Conservation (phyloP, 83 land plant genomes). For the Picea abies region DNA sequence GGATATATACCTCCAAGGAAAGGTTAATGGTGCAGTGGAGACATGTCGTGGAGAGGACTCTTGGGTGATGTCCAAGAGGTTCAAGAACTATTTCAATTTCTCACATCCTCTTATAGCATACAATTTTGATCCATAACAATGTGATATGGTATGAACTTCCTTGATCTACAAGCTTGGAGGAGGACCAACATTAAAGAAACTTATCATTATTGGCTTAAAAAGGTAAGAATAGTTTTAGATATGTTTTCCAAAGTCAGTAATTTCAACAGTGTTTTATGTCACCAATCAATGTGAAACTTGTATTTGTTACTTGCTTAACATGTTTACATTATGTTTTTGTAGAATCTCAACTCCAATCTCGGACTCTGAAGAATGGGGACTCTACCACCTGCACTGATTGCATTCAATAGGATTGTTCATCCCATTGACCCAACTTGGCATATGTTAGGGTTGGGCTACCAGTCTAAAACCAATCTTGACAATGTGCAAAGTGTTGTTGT, state of each 20-base stretch:
- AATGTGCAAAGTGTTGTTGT: constrained; percentile 74
- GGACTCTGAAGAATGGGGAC: constrained; percentile 95
- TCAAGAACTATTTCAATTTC: constrained; percentile 88
- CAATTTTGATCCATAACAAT: constrained; percentile 77
- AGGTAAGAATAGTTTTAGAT: constrained; percentile 39
- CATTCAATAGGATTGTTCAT: constrained; percentile 85
- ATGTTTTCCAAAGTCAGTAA: not conserved
- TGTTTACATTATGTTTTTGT: constrained; percentile 10
- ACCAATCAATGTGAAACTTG: not conserved
- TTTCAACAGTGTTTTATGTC: too few species aligned
- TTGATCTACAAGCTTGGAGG: constrained; percentile 93
- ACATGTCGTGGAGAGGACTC: constrained; percentile 90
- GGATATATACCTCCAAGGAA: constrained; percentile 87
- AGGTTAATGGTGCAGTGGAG: constrained; percentile 95
- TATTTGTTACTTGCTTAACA: not conserved
- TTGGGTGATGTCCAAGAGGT: constrained; percentile 86
- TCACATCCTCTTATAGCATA: constrained; percentile 80
- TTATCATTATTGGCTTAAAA: constrained; percentile 83
- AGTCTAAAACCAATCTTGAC: constrained; percentile 68
- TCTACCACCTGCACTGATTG: constrained; percentile 95
- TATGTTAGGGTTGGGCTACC: constrained; percentile 96
- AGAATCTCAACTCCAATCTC: constrained; percentile 87
- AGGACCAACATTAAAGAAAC: constrained; percentile 75
- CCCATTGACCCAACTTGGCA: constrained; percentile 88
- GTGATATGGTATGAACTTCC: constrained; percentile 97